phyloP scores from a whole-genome alignment of 139 green algal species.

The Chlorokybus atmophyticus region DNA sequence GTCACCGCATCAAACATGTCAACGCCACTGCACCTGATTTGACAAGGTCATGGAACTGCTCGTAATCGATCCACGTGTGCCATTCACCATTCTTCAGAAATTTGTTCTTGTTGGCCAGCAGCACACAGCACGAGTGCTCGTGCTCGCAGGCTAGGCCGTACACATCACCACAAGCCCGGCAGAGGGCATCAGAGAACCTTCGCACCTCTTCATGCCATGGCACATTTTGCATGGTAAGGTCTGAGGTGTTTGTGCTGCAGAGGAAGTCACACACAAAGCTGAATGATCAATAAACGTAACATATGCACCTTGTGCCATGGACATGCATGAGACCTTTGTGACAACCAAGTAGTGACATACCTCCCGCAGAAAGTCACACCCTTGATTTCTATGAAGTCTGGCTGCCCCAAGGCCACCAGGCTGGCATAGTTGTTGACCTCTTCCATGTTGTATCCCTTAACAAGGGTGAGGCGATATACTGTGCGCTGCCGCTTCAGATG shows the following conservation, averaged over 20 bases:
- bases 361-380: slow-evolving; percentile 69
- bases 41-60: slow-evolving; percentile 47
- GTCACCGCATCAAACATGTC: not conserved
- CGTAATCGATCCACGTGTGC: slow-evolving; percentile 80
- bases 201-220: slow-evolving; percentile 62
- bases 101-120: slow-evolving; percentile 46
- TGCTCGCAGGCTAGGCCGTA: slow-evolving; percentile 76
- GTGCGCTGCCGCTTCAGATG: slow-evolving; percentile 53
- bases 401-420: slow-evolving; percentile 44
- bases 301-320: too few relatives aligned
- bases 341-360: slow-evolving; percentile 4
- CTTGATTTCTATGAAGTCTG: slow-evolving; percentile 77
- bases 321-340: too few relatives aligned
- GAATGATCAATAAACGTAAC: too few relatives aligned
- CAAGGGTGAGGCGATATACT: slow-evolving; percentile 65
- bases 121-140: slow-evolving; percentile 63
- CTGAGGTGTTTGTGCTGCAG: slow-evolving; percentile 29
- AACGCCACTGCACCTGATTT: not conserved
- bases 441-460: slow-evolving; percentile 64
- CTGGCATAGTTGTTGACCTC: slow-evolving; percentile 49
- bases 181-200: slow-evolving; percentile 46
- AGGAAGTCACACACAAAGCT: too few relatives aligned
- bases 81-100: slow-evolving; percentile 50
- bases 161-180: slow-evolving; percentile 27
- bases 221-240: slow-evolving; percentile 71